phyloP scores from a whole-genome alignment of 2,329 filamentous ascomycete genomes.

The Diaporthe aspalathi region DNA sequence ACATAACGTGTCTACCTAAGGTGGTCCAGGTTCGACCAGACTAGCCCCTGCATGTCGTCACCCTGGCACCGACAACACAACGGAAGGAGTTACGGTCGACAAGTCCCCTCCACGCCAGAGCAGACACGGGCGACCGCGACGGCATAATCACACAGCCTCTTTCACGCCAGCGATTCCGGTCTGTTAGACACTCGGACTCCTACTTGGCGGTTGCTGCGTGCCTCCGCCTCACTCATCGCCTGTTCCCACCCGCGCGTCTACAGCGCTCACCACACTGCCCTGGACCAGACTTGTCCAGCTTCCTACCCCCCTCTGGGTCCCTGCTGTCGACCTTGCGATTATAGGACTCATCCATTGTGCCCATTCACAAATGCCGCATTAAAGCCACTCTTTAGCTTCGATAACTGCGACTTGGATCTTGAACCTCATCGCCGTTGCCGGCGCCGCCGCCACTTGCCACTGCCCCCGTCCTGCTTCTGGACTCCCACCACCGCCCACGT shows the following conservation, averaged over 20 bases:
- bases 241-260: constrained; percentile 28
- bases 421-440: background rate
- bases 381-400: background rate
- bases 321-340: constrained; percentile 7
- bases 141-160: constrained; percentile 19
- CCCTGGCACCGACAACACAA: constrained; percentile 14
- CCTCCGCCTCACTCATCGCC: constrained; percentile 23
- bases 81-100: constrained; percentile 18
- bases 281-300: background rate
- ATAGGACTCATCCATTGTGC: background rate
- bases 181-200: constrained; percentile 7
- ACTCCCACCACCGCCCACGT: background rate
- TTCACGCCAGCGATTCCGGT: background rate
- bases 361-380: background rate
- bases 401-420: background rate
- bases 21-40: constrained; percentile 5
- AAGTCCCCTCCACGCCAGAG: background rate
- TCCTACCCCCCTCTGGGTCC: background rate
- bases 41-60: constrained; percentile 23
- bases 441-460: background rate
- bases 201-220: constrained; percentile 17
- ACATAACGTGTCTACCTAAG: background rate
- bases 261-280: background rate
- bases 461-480: background rate
- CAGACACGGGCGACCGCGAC: background rate